Evolutionary conservation across 306 rosid species (phyloP), one percentile per base, ranked within the genome.

Genomic region (Begonia fuchsioides): DNA sequence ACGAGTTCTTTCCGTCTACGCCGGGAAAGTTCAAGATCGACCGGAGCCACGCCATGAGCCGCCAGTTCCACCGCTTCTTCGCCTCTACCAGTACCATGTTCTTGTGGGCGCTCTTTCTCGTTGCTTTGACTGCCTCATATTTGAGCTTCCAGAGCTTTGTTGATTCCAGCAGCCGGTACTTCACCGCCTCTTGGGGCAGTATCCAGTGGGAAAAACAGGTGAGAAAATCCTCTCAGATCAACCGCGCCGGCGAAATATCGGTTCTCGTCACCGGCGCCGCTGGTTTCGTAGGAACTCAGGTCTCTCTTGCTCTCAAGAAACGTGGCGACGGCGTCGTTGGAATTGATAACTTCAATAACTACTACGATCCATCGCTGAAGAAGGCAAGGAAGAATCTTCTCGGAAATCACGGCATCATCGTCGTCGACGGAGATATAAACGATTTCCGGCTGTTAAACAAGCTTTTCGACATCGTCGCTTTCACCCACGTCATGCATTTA

Each of bases 141-240:
- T 47, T 47, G 51, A 47, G 51, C 16, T 17, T 47, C 10, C 51
- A 47, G 51, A 47, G 51, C 10, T 47, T 47, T 17, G 51, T 47
- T 12, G 51, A 47, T 47, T 47, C 51, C 17, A 19, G 51, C 16
- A 47, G 51, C 51, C 16, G 19, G 51, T 47, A 47, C 9, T 17
- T 47, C 5, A 13, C 51, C 10, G 51, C 51, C 17, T 47, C 51
- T 10, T 47, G 51, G 51, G 51, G 51, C 15, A 19, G 51, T 13
- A 47, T 47, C 17, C 51, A 47, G 19, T 47, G 51, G 51, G 51
- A 47, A 14, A 47, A 47, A 47, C 51, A 47, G 16, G 51, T 47
- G 11, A 14, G 51, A 13, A 47, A 47, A 2, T 47, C 51, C 3
- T 18, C 51, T 14, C 17, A 47, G 51, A 47, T 13, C 51, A 5